Conservation (phyloP, 1,284 basidiomycete species). For the Puccinia polysora region DNA sequence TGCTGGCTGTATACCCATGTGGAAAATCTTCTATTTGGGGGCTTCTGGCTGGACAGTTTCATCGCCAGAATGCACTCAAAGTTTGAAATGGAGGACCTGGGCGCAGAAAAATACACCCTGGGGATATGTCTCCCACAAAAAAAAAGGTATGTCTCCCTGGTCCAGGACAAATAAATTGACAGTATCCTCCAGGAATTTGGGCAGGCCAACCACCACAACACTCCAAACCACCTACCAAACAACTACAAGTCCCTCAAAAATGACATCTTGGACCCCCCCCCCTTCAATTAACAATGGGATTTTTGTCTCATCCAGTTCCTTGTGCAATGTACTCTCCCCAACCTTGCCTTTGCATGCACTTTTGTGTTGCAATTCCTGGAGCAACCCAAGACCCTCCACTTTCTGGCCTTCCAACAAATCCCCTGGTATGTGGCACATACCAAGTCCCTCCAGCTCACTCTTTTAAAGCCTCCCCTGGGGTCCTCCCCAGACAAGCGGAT, state of each 20-base stretch:
- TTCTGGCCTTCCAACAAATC: background rate
- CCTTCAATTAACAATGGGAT: background rate
- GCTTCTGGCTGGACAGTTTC: background rate
- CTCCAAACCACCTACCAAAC: background rate
- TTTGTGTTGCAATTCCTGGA: background rate
- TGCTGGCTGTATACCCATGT: background rate
- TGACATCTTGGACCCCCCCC: background rate
- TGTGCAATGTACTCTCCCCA: background rate
- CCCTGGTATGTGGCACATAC: background rate
- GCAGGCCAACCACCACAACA: background rate
- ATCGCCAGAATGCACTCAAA: background rate
- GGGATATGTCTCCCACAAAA: background rate
- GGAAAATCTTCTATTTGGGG: background rate
- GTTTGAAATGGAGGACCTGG: background rate
- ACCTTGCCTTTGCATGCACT: background rate
- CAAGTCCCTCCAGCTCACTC: too few species aligned
- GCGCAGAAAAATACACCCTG: background rate
- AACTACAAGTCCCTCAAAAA: background rate
- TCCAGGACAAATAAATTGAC: background rate
- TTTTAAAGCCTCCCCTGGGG: too few species aligned
- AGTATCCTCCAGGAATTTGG: background rate
- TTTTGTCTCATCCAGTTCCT: background rate
- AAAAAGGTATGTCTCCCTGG: background rate
- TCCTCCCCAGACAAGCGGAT: too few species aligned
- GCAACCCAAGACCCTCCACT: background rate